phyloP scores from a whole-genome alignment of 352 stramenopile genomes.

The Ophiocytium majus region DNA sequence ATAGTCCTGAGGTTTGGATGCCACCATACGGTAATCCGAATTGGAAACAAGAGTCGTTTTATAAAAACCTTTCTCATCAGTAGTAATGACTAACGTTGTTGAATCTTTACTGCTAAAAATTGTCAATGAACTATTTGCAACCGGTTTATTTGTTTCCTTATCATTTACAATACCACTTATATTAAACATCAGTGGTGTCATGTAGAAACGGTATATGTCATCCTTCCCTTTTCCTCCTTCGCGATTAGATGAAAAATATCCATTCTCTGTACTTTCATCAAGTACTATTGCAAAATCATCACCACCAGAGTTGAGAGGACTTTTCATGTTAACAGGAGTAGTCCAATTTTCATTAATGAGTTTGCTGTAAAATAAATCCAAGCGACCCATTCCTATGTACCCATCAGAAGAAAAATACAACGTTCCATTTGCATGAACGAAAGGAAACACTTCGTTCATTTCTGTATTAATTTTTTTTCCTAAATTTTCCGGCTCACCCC shows the following conservation, averaged over 20 bases:
- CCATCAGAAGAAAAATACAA: slow-evolving; percentile 22
- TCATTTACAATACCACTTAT: slow-evolving; percentile 22
- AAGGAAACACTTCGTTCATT: slow-evolving; percentile 21
- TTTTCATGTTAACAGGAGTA: slow-evolving; percentile 22
- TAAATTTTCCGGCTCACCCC: slow-evolving; percentile 19
- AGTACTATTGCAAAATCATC: slow-evolving; percentile 22
- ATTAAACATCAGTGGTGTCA: slow-evolving; percentile 21
- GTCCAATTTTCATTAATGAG: slow-evolving; percentile 22
- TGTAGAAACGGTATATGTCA: slow-evolving; percentile 21
- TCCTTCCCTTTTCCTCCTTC: slow-evolving; percentile 19
- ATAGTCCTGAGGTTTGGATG: slow-evolving; percentile 19
- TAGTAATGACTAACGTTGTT: slow-evolving; percentile 22
- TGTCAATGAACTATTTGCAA: slow-evolving; percentile 22
- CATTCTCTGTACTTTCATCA: slow-evolving; percentile 21
- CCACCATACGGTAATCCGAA: slow-evolving; percentile 19
- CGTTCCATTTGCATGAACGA: slow-evolving; percentile 19
- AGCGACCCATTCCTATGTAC: slow-evolving; percentile 19
- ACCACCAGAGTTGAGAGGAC: slow-evolving; percentile 18
- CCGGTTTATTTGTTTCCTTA: slow-evolving; percentile 21
- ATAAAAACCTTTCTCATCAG: slow-evolving; percentile 22
- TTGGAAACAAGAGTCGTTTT: slow-evolving; percentile 21
- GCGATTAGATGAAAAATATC: slow-evolving; percentile 22
- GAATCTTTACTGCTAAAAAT: slow-evolving; percentile 22
- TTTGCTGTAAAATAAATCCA: slow-evolving; percentile 22
- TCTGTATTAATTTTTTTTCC: slow-evolving; percentile 23